These are phyloP conservation scores for Melaleuca quinquenervia DNA, from an alignment of 345 rosid genomes.

Conservation along the genomic window DNA sequence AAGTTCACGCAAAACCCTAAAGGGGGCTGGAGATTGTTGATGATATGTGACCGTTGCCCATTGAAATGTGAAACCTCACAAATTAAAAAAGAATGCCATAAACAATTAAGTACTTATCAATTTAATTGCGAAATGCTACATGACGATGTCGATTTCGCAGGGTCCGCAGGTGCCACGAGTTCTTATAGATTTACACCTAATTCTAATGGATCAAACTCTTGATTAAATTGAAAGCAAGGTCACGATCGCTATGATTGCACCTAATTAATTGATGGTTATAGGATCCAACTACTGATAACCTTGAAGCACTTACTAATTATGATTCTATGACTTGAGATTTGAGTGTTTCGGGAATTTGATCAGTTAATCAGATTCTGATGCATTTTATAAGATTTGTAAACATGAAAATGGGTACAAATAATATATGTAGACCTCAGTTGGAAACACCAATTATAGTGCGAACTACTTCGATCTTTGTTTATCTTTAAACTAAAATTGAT, in stretches of 20 bases:
- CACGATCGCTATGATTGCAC: not conserved
- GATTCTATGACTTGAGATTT: not conserved
- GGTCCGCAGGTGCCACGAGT: not conserved
- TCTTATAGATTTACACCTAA: not conserved
- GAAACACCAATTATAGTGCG: not conserved
- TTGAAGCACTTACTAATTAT: not conserved
- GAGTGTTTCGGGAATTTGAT: too few relatives aligned
- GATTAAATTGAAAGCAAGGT: not conserved
- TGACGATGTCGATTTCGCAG: not conserved
- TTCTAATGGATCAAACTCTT: not conserved
- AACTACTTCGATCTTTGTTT: not conserved
- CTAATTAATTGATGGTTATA: not conserved
- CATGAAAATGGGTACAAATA: not conserved
- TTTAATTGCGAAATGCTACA: not conserved
- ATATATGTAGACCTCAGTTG: not conserved
- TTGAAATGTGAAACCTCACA: not conserved
- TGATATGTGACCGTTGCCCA: not conserved
- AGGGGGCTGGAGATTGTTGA: not conserved
- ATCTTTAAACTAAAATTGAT: not conserved
- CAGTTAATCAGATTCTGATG: not conserved
- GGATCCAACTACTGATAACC: not conserved
- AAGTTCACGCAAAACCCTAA: not conserved
- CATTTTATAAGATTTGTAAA: not conserved
- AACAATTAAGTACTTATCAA: not conserved
- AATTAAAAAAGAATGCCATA: rapidly evolving